Conservation (phyloP, 495 filamentous ascomycete species). For the Niebla homalea region DNA sequence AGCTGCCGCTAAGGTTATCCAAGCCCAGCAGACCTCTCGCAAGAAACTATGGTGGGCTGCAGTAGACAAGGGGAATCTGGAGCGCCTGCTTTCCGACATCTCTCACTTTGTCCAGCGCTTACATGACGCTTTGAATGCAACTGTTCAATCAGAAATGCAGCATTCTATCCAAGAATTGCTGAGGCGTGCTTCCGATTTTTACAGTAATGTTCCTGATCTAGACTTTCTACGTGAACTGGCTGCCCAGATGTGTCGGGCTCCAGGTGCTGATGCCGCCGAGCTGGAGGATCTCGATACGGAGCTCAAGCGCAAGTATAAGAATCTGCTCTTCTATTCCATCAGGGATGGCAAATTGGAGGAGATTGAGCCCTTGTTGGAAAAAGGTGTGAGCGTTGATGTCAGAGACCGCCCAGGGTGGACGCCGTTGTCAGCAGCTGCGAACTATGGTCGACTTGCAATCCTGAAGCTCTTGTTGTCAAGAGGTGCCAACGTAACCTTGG, state of each 20-base stretch:
- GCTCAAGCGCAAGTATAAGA: conserved; percentile 1
- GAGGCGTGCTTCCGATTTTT: conserved; percentile 1
- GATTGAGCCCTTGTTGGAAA: conserved; percentile 2
- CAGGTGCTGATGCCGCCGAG: neutral
- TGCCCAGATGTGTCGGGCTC: neutral
- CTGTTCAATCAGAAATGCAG: conserved; percentile 9
- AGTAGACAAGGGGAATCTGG: conserved; percentile 17
- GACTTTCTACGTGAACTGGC: conserved; percentile 5
- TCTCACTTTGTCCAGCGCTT: conserved; percentile 10
- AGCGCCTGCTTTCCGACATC: conserved; percentile 13
- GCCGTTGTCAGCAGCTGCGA: conserved; percentile 2
- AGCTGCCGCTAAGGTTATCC: conserved; percentile 16
- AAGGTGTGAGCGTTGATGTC: neutral
- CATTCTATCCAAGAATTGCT: neutral
- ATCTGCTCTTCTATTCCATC: conserved; percentile 6
- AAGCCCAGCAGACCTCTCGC: conserved; percentile 11
- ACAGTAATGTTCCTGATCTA: conserved; percentile 4
- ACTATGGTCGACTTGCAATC: neutral
- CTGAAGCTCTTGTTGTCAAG: conserved; percentile 1
- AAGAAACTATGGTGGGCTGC: conserved; percentile 20
- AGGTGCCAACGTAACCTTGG: neutral
- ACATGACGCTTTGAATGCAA: conserved; percentile 8
- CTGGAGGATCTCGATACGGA: conserved; percentile 2
- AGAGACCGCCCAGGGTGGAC: conserved; percentile 1
- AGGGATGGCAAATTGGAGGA: neutral